These are phyloP conservation scores for Collybia mongolica DNA, from an alignment of 768 basidiomycete species.

Conservation along the genomic window DNA sequence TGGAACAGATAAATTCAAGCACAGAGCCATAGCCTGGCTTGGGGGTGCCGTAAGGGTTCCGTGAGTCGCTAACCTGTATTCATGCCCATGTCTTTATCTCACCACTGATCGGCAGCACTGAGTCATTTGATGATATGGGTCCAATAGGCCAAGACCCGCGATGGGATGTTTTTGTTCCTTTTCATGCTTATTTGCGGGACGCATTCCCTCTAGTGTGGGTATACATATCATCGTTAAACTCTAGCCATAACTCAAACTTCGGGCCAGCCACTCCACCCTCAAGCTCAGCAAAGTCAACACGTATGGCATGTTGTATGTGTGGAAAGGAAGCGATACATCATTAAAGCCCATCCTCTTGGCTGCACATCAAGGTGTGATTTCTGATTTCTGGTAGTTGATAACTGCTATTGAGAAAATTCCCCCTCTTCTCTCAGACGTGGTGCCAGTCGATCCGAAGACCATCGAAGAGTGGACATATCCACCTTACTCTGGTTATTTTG, in stretches of 20 bases:
- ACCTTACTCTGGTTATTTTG: conserved; percentile 58
- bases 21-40: conserved; percentile 42
- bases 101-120: conserved; percentile 36
- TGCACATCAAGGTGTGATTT: conserved; percentile 59
- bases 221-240: not conserved
- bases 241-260: not conserved
- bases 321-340: conserved; percentile 59
- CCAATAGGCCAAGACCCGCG: conserved; percentile 46
- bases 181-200: conserved; percentile 52
- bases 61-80: conserved; percentile 23
- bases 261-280: conserved; percentile 52
- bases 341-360: conserved; percentile 71
- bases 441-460: conserved; percentile 55
- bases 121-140: conserved; percentile 50
- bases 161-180: conserved; percentile 52
- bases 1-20: conserved; percentile 35
- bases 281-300: conserved; percentile 71
- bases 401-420: not conserved
- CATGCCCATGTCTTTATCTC: not conserved
- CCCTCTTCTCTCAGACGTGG: conserved; percentile 43
- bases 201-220: conserved; percentile 65
- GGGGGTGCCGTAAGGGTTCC: conserved; percentile 46
- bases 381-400: not conserved
- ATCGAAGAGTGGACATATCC: conserved; percentile 51
- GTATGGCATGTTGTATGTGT: conserved; percentile 72